A percentile compares a stretch with the other conserved stretches of the same genome.
These are phyloP conservation scores for Blumeria hordei DNA, from an alignment of 2,329 filamentous ascomycete genomes.

Conservation along the genomic window DNA sequence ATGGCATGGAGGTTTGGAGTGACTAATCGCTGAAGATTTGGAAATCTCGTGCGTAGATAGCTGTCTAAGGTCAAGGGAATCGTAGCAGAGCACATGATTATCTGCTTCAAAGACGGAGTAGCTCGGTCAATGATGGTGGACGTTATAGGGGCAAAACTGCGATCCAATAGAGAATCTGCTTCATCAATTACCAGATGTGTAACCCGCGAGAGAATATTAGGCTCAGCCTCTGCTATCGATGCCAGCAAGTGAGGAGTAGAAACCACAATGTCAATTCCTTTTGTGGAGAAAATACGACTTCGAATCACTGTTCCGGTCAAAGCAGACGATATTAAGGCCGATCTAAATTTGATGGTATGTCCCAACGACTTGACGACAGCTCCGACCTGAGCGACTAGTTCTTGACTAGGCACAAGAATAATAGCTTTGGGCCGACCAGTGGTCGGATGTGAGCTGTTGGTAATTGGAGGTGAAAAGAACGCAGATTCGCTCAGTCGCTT, in stretches of 20 bases:
- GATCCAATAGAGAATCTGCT: conserved; percentile 85
- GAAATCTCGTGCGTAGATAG: conserved; percentile 60
- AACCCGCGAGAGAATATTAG: conserved; percentile 79
- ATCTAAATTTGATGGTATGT: conserved; percentile 69
- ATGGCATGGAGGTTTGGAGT: conserved; percentile 94
- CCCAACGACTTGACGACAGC: conserved; percentile 58
- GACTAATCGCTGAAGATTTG: conserved; percentile 61
- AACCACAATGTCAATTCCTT: conserved; percentile 65
- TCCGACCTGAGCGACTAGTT: conserved; percentile 75
- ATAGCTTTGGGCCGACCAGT: conserved; percentile 62
- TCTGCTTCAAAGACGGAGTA: conserved; percentile 57
- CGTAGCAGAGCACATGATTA: conserved; percentile 86
- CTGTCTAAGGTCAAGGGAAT: conserved; percentile 78
- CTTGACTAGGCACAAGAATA: conserved; percentile 74
- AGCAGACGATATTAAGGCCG: conserved; percentile 57
- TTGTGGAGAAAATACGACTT: conserved; percentile 55
- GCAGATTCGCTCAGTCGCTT: conserved; percentile 33
- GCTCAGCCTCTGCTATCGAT: conserved; percentile 71
- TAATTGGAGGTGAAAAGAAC: conserved; percentile 29
- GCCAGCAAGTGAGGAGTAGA: conserved; percentile 74
- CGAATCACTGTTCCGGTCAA: conserved; percentile 59
- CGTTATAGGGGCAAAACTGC: conserved; percentile 70
- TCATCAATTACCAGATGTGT: conserved; percentile 79
- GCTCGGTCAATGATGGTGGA: conserved; percentile 61
- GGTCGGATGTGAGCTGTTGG: conserved; percentile 43